Evolutionary conservation across 306 rosid genomes (phyloP), one percentile per base, ranked within the genome.

Genomic region (Calophaca sinica): DNA sequence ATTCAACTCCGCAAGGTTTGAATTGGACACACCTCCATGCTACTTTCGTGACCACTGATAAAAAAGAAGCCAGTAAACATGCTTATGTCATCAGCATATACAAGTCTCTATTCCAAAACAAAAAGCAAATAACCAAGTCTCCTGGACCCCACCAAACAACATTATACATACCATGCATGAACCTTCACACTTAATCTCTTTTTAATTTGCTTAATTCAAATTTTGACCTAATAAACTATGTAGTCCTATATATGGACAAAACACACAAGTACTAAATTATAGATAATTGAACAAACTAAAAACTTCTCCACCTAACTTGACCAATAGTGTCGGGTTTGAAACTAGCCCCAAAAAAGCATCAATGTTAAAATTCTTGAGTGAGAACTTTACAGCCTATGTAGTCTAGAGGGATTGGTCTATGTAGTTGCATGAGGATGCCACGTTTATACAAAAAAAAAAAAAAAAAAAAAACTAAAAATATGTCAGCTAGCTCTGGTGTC

Each of bases 31-130:
- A 78, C 39, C 77, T 35, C 82, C 87, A 87, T 86, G 89, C 89
- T 84, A 85, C 68, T 83, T 87, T 80, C 88, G 81, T 89, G 94
- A 85, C 81, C 80, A n/a, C 79, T 74, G 62, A 60, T 36, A 41
- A 76, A 62, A 60, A 41, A 67, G 51, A 79, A 85, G 51, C 53
- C 60, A 70, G 68, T 82, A 75, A 80, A 67, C 68, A 63, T 71
- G 87, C 81, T 69, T 78, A 77, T 75, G 79, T 78, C 84, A 81
- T 62, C 70, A 36, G 28, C 64, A 35, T 50, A 53, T 48, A 55
- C 35, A 73, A 76, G 41, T 79, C 78, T 7, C 38, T 35, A 48
- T 62, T 72, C 33, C 39, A 36, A 70, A 60, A 50, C 48, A 70
- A 63, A 36, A 78, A 61, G 41, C 72, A 78, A 59, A 41, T 36